These are phyloP conservation scores for Lavandula angustifolia DNA, from an alignment of 257 asterid genomes.

Conservation along the genomic window DNA sequence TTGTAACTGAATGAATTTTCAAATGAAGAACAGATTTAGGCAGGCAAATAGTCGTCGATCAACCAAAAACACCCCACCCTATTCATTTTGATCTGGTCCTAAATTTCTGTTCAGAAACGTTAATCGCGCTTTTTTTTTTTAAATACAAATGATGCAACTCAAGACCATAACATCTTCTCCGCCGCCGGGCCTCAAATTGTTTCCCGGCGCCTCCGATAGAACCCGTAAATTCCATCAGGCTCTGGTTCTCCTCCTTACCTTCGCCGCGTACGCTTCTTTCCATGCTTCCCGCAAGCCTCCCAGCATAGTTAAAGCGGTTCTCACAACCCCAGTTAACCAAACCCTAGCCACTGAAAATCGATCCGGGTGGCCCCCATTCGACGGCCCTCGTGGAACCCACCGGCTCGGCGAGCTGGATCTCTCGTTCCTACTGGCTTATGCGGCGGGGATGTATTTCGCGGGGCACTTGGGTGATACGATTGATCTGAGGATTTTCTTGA, in stretches of 20 bases:
- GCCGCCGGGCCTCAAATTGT: slow-evolving; percentile 70
- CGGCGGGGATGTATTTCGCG: slow-evolving; percentile 81
- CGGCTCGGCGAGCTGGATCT: slow-evolving; percentile 98
- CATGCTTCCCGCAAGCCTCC: slow-evolving; percentile 98
- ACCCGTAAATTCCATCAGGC: slow-evolving; percentile 59
- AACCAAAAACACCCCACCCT: background rate
- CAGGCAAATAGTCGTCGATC: background rate
- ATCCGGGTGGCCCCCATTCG: slow-evolving; percentile 86
- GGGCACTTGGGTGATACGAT: slow-evolving; percentile 82
- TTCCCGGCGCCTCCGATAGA: slow-evolving; percentile 56
- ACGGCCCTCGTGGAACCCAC: slow-evolving; percentile 75
- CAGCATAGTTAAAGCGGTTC: slow-evolving; percentile 87
- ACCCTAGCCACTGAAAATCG: slow-evolving; percentile 36
- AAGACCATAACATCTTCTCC: slow-evolving; percentile 39
- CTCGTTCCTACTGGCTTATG: slow-evolving; percentile 68
- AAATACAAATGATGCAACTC: slow-evolving; percentile 43
- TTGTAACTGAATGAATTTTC: background rate
- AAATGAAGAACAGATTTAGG: background rate
- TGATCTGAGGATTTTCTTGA: slow-evolving; percentile 74
- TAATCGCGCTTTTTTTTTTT: background rate
- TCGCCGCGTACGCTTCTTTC: slow-evolving; percentile 80
- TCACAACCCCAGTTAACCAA: slow-evolving; percentile 63
- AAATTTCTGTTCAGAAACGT: slow-evolving; percentile 7
- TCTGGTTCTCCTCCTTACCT: slow-evolving; percentile 68
- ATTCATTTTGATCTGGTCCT: background rate